Conservation (phyloP, 2,329 filamentous ascomycete species). For the Achaetomium macrosporum region DNA sequence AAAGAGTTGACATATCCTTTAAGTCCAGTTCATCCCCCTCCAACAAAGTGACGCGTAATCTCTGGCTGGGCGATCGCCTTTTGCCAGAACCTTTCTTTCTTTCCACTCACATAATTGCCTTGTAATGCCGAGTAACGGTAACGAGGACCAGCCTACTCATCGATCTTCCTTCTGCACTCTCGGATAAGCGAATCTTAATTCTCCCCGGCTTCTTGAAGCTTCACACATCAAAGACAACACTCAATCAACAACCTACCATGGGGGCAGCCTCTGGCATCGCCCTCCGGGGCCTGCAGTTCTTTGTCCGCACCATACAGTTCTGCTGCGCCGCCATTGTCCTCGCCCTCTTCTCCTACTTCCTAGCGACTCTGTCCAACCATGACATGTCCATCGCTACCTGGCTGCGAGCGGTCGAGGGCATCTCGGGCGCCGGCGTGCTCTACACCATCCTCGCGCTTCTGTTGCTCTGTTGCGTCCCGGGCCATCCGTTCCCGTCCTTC, state of each 20-base stretch:
- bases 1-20: background rate
- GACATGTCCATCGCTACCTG: slow-evolving; percentile 56
- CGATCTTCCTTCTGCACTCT: background rate
- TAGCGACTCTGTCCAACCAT: slow-evolving; percentile 65
- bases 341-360: slow-evolving; percentile 78
- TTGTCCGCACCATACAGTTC: slow-evolving; percentile 69
- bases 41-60: background rate
- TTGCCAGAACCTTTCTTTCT: background rate
- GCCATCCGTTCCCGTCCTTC: slow-evolving; percentile 65
- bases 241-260: slow-evolving; percentile 41
- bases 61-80: background rate
- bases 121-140: background rate
- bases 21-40: background rate
- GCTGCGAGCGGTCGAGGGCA: slow-evolving; percentile 69
- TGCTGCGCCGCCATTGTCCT: slow-evolving; percentile 67
- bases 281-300: slow-evolving; percentile 64
- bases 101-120: background rate
- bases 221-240: background rate
- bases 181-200: background rate
- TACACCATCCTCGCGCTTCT: slow-evolving; percentile 70
- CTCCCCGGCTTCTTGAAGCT: background rate
- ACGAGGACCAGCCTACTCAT: background rate
- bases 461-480: slow-evolving; percentile 73
- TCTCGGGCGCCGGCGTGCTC: slow-evolving; percentile 66
- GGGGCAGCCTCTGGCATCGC: slow-evolving; percentile 50